Evolutionary conservation across 441 rosid species (phyloP), one percentile per base, ranked within the genome.

Genomic region (Breynia disticha): DNA sequence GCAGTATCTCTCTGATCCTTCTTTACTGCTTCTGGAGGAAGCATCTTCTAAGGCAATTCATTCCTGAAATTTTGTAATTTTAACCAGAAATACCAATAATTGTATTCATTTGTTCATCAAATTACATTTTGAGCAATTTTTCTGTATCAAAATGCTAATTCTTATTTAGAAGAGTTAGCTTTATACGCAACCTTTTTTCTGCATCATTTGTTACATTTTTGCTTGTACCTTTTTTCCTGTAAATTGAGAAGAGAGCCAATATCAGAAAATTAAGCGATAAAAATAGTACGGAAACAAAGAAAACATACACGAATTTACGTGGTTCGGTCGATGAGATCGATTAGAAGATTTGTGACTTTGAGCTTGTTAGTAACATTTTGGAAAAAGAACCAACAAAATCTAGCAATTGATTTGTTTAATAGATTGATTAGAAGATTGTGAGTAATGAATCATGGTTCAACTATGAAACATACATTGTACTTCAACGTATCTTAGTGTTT

Each of bases 1-100:
- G 77, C 86, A 84, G 15, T 80, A 63, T 66, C 69, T 90, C 16
- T 74, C 83, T 41, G 50, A 54, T 56, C 76, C 75, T 55, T 58
- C 79, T 43, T 72, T 73, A 5, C 63, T 52, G 28, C 55, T 50
- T 59, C 47, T 47, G n/a, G 60, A 64, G 59, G 71, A 67, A 55
- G 55, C 65, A 47, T 64, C 69, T 24, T 44, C 62, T 1, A 68
- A 62, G 32, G 9, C 43, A 54, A 50, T 45, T 66, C 57, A 50
- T 54, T 37, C 17, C 11, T 55, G 64, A 28, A 9, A 61, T 47
- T 16, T 11, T 45, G 37, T 28, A 39, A 41, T 11, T 54, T 61
- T 55, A 35, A 43, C 24, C 38, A 44, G 54, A 18, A 35, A 35
- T 44, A 46, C 11, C 16, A 46, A 45, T 45, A n/a, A 57, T 66